Evolutionary conservation across 441 rosid species (phyloP).

Genomic region (Daphne laureola): DNA sequence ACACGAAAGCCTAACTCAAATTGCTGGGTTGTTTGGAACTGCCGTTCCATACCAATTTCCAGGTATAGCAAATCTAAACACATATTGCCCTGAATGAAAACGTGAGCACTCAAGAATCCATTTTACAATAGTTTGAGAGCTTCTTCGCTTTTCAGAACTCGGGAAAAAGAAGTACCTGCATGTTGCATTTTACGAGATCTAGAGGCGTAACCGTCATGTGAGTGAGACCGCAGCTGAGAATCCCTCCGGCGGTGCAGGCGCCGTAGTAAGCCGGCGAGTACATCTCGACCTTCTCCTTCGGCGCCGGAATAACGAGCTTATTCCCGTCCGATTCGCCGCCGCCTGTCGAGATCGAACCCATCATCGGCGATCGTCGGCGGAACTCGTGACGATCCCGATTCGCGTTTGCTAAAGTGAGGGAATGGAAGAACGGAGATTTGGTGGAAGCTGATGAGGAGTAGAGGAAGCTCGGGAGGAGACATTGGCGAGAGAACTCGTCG

Average conservation of each 20-base stretch:
- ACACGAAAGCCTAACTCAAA: too few species aligned
- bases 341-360: slow-evolving; percentile 9
- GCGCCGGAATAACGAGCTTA: slow-evolving; percentile 32
- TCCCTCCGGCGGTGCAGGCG: slow-evolving; percentile 58
- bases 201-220: slow-evolving; percentile 68
- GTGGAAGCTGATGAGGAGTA: slow-evolving; percentile 30
- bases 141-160: too few species aligned
- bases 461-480: slow-evolving; percentile 48
- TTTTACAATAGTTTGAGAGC: too few species aligned
- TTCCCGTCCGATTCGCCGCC: slow-evolving; percentile 3
- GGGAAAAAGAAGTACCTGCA: slow-evolving; percentile 43
- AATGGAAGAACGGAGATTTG: slow-evolving; percentile 17
- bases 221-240: slow-evolving; percentile 53
- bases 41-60: too few species aligned
- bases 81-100: too few species aligned
- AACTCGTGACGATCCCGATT: slow-evolving; percentile 7
- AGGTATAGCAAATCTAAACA: too few species aligned
- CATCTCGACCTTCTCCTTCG: slow-evolving; percentile 51
- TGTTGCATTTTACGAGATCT: slow-evolving; percentile 72
- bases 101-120: too few species aligned
- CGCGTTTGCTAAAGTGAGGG: slow-evolving; percentile 16
- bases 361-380: slow-evolving; percentile 15
- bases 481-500: slow-evolving; percentile 18
- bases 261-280: slow-evolving; percentile 55
- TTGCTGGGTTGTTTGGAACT: too few species aligned